These are phyloP conservation scores for Brassica nigra DNA, from an alignment of 345 rosid genomes.

Conservation along the genomic window DNA sequence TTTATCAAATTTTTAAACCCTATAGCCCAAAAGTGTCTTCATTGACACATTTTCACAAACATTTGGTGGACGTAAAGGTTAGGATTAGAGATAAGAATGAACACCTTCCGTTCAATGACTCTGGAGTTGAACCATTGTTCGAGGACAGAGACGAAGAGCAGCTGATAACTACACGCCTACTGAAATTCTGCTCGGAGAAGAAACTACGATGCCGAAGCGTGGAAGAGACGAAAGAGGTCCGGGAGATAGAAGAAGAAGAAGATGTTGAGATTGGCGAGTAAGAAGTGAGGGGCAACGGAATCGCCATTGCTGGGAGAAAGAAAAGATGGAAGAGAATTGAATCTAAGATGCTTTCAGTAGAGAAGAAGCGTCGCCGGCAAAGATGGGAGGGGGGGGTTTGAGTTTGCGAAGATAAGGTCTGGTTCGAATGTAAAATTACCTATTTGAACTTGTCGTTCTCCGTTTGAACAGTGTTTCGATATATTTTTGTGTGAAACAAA, in stretches of 20 bases:
- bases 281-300: constrained; percentile 41
- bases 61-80: constrained; percentile 14
- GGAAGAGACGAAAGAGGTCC: constrained; percentile 37
- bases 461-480: neutral
- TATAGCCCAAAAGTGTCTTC: constrained; percentile 25
- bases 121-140: constrained; percentile 50
- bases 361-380: constrained; percentile 32
- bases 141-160: constrained; percentile 61
- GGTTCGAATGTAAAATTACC: constrained; percentile 8
- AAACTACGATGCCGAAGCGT: constrained; percentile 35
- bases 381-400: neutral
- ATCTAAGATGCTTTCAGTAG: constrained; percentile 1
- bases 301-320: constrained; percentile 49
- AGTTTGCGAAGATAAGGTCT: constrained; percentile 34
- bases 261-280: constrained; percentile 38
- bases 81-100: neutral
- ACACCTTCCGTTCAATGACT: constrained; percentile 55
- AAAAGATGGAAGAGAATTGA: neutral
- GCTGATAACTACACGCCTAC: constrained; percentile 44
- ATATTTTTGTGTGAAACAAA: neutral
- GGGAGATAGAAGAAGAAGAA: constrained; percentile 35
- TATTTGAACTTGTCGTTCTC: neutral
- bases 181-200: constrained; percentile 28
- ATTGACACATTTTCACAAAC: constrained; percentile 53
- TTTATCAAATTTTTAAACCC: neutral